Percentiles rank a stretch among this genome's conserved stretches.
Conservation (phyloP, 495 filamentous ascomycete species). For the Penicillium macrosclerotiorum region DNA sequence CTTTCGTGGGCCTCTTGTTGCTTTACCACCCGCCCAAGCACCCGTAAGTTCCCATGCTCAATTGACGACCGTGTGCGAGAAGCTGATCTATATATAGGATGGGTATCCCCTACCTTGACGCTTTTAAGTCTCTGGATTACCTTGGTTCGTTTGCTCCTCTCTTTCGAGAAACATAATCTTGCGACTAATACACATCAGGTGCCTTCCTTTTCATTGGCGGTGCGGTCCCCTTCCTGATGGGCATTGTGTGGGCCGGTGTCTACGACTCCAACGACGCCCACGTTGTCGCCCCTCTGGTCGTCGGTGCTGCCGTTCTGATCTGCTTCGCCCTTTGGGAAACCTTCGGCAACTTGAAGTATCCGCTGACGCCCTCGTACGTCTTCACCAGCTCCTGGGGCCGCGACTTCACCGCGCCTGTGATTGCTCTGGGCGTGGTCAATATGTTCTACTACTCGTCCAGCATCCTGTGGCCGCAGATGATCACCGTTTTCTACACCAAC, state of each 20-base stretch:
- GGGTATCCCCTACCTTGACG: constrained; percentile 19
- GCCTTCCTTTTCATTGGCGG: constrained; percentile 24
- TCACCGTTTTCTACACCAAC: constrained; percentile 20
- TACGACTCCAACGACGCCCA: constrained; percentile 24
- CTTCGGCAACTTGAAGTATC: constrained; percentile 20
- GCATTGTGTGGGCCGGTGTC: constrained; percentile 27
- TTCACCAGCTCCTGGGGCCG: constrained; percentile 23
- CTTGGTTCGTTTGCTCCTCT: constrained; percentile 7
- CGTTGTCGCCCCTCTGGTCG: constrained; percentile 21
- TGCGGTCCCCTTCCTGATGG: constrained; percentile 23
- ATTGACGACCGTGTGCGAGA: too few species aligned
- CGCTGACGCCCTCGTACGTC: constrained; percentile 19
- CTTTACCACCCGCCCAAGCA: constrained; percentile 25
- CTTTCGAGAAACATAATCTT: not conserved
- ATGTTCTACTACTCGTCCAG: constrained; percentile 32
- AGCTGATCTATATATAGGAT: not conserved
- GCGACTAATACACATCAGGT: constrained; percentile 4
- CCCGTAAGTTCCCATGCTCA: constrained; percentile 20
- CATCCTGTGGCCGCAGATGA: constrained; percentile 29
- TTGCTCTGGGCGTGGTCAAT: constrained; percentile 24
- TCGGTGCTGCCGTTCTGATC: constrained; percentile 18
- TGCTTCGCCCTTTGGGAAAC: constrained; percentile 27
- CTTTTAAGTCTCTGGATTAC: constrained; percentile 26
- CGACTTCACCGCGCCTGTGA: constrained; percentile 24
- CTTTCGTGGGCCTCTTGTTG: constrained; percentile 19